Evolutionary conservation across 2,329 filamentous ascomycete genomes (phyloP), one percentile per base, ranked within the genome.

Genomic region (Sphaerostilbella broomeana): DNA sequence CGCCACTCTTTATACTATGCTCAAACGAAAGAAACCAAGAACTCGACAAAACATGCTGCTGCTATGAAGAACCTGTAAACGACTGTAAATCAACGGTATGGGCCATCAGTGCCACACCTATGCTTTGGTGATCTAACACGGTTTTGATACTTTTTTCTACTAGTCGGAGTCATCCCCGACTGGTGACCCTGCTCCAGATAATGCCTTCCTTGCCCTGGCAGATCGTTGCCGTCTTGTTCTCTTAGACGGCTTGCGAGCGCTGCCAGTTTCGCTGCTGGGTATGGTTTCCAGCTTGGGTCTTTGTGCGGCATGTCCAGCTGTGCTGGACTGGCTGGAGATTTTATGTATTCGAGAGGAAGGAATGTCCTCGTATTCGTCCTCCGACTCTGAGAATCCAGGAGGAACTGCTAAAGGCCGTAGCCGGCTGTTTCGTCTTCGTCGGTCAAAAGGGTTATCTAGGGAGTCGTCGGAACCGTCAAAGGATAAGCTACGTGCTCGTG

Each of bases 281-380:
- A 72, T 72, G 8, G 69, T 72, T 42, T 68, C 62, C 24, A 73
- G 56, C 49, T 63, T 68, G 4, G 68, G 67, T 31, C 65, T 59
- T 45, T 63, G 62, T 0, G 60, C 63, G 24, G 58, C 63, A 42
- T 62, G 62, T 7, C 52, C 51, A 11, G 51, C 42, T 6, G 49
- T 42, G 20, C 53, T 55, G 24, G 51, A 47, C 26, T 53, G 57
- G 47, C 48, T 55, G 31, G 48, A 45, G 33, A 45, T 52, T 27
- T 51, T 49, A 19, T 50, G 53, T 15, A 51, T 51, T 25, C 49
- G 51, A 19, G 50, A 45, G 22, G 43, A 37, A n/a, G 50, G 57
- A 5, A 50, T 48, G 33, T 58, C 58, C 17, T 55, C 52, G 35
- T 30, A 44, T 17, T 62, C 55, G n/a, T 60, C 57, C 13, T 62